Evolutionary conservation across 371 early-diverging fungal genomes (phyloP).

Genomic region (Saksenaea oblongispora): DNA sequence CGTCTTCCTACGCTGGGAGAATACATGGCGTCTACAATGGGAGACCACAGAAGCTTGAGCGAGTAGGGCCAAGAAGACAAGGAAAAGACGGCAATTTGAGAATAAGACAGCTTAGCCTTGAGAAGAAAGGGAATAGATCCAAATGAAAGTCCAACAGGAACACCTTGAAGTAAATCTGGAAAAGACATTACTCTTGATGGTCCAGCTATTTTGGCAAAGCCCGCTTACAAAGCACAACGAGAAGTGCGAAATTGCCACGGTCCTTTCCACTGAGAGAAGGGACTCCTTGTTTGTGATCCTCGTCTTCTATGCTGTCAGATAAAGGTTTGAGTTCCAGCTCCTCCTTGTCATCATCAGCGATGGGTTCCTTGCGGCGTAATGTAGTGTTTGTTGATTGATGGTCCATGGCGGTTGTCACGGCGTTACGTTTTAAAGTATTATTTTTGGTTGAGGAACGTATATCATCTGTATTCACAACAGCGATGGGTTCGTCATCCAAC

Average conservation of each 20-base stretch:
- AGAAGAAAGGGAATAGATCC: slow-evolving; percentile 94
- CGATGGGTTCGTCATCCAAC: slow-evolving; percentile 43
- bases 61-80: slow-evolving; percentile 94
- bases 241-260: slow-evolving; percentile 63
- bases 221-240: slow-evolving; percentile 69
- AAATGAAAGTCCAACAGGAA: slow-evolving; percentile 90
- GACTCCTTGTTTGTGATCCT: slow-evolving; percentile 4
- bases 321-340: slow-evolving; percentile 35
- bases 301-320: slow-evolving; percentile 3
- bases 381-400: slow-evolving; percentile 32
- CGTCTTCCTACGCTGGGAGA: slow-evolving; percentile 82
- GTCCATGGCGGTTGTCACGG: slow-evolving; percentile 35
- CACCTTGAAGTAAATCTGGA: slow-evolving; percentile 88
- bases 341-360: slow-evolving; percentile 27
- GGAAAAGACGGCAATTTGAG: slow-evolving; percentile 92
- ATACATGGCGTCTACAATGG: slow-evolving; percentile 92
- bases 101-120: slow-evolving; percentile 86
- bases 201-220: not conserved
- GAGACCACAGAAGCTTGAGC: slow-evolving; percentile 93
- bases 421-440: slow-evolving; percentile 5
- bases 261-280: slow-evolving; percentile 47
- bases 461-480: slow-evolving; percentile 7
- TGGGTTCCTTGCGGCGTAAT: slow-evolving; percentile 28
- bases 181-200: slow-evolving; percentile 1
- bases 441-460: not conserved